Conservation (phyloP, 1,284 basidiomycete genomes). For the Ustilago nuda region DNA sequence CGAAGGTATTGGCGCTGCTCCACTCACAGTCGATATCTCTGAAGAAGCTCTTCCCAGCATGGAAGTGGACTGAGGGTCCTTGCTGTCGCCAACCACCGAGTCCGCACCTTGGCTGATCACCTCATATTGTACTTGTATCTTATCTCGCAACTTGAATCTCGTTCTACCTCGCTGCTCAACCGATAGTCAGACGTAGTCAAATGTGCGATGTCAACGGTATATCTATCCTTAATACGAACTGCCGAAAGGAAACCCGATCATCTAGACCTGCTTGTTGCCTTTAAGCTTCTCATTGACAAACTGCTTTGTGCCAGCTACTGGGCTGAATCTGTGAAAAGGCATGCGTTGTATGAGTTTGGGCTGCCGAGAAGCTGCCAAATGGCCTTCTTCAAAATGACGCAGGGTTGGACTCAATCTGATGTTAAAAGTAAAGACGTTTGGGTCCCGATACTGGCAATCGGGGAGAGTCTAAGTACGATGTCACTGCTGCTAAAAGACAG, state of each 20-base stretch:
- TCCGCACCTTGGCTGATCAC: background rate
- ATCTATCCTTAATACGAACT: background rate
- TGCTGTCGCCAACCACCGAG: background rate
- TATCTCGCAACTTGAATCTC: background rate
- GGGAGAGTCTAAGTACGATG: too few relatives aligned
- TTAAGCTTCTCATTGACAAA: slow-evolving; percentile 31
- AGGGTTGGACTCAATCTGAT: slow-evolving; percentile 6
- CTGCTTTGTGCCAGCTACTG: slow-evolving; percentile 35
- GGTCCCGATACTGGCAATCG: too few relatives aligned
- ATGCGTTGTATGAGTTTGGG: background rate
- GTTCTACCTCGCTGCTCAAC: background rate
- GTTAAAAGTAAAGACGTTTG: too few relatives aligned
- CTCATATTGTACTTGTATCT: slow-evolving; percentile 7
- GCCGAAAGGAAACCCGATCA: background rate
- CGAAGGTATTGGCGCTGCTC: slow-evolving; percentile 47
- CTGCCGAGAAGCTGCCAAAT: slow-evolving; percentile 11
- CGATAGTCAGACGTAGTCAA: background rate
- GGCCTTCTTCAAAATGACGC: slow-evolving; percentile 13
- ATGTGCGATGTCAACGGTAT: background rate
- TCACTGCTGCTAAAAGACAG: too few relatives aligned
- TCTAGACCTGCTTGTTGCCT: slow-evolving; percentile 10
- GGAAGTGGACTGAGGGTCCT: slow-evolving; percentile 31
- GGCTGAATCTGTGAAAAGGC: slow-evolving; percentile 17
- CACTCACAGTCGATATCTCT: slow-evolving; percentile 13
- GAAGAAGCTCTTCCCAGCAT: slow-evolving; percentile 16